Conservation (phyloP, 441 rosid species). For the Adansonia rubrostipa region DNA sequence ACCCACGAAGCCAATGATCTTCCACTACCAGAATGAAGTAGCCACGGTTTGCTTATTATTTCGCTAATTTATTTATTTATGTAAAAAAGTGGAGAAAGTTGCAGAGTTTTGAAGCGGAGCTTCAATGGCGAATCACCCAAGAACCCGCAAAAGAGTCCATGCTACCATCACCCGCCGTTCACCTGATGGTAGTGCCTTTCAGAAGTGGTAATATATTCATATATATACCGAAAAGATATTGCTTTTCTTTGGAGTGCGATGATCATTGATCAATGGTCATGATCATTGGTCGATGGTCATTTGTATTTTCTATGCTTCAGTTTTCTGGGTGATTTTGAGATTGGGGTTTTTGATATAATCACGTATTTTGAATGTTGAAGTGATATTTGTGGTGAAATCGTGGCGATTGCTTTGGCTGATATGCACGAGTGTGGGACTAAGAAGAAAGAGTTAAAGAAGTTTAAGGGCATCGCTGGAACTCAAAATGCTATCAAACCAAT, state of each 20-base stretch:
- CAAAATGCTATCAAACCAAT: constrained; percentile 31
- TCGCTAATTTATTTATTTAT: no score
- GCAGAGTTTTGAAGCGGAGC: constrained; percentile 34
- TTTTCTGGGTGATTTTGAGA: not conserved
- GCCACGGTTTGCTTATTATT: not conserved
- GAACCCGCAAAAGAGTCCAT: constrained; percentile 67
- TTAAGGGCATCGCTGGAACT: constrained; percentile 46
- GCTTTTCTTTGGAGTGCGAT: not conserved
- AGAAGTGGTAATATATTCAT: constrained; percentile 54
- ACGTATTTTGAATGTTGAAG: constrained; percentile 37
- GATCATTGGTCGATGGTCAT: not conserved
- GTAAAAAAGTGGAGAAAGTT: constrained; percentile 25
- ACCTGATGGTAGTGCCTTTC: constrained; percentile 74
- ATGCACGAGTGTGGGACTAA: constrained; percentile 68
- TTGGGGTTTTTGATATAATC: constrained; percentile 7
- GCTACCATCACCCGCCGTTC: constrained; percentile 57
- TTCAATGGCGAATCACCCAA: constrained; percentile 60
- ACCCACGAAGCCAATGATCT: not conserved
- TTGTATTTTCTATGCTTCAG: not conserved
- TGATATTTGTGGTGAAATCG: constrained; percentile 49
- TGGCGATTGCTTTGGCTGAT: constrained; percentile 65
- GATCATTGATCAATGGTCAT: not conserved
- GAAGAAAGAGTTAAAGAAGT: constrained; percentile 59
- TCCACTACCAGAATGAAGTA: not conserved
- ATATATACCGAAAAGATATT: constrained; percentile 1